Conservation (phyloP, 306 rosid genomes). For the Vigna angularis region DNA sequence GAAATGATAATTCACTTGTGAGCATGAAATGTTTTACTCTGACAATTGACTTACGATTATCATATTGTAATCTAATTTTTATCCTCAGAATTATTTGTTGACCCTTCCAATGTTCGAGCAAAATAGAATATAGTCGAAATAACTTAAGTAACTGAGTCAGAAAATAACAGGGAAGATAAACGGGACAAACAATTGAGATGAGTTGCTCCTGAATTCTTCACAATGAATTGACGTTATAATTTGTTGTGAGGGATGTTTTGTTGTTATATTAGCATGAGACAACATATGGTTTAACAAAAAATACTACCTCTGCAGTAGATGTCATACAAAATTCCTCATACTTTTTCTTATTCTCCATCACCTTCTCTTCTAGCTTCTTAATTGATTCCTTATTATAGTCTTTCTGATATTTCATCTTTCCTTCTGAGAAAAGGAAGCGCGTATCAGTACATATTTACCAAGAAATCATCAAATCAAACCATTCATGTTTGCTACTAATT, state of each 20-base stretch:
- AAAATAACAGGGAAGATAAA: not conserved
- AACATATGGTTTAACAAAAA: conserved; percentile 2
- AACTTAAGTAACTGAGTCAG: not conserved
- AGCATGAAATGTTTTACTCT: conserved; percentile 30
- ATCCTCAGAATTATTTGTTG: not conserved
- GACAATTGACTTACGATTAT: not conserved
- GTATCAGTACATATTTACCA: conserved; percentile 29
- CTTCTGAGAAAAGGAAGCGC: conserved; percentile 53
- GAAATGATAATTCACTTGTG: conserved; percentile 19
- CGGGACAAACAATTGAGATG: conserved; percentile 1
- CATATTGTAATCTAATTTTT: conserved; percentile 5
- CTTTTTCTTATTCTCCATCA: conserved; percentile 58
- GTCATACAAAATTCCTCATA: conserved; percentile 49
- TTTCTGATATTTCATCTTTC: conserved; percentile 76
- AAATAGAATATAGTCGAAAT: not conserved
- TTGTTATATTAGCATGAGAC: conserved; percentile 1
- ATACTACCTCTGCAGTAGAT: conserved; percentile 45
- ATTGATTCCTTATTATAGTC: conserved; percentile 75
- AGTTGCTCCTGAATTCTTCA: not conserved
- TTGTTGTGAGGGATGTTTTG: not conserved
- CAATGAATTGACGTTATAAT: not conserved
- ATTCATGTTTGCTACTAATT: not conserved
- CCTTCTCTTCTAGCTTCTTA: conserved; percentile 80
- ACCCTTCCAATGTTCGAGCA: not conserved
- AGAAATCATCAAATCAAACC: conserved; percentile 19